Conservation (phyloP, 2,329 filamentous ascomycete genomes). For the Trichoderma atrobrunneum region DNA sequence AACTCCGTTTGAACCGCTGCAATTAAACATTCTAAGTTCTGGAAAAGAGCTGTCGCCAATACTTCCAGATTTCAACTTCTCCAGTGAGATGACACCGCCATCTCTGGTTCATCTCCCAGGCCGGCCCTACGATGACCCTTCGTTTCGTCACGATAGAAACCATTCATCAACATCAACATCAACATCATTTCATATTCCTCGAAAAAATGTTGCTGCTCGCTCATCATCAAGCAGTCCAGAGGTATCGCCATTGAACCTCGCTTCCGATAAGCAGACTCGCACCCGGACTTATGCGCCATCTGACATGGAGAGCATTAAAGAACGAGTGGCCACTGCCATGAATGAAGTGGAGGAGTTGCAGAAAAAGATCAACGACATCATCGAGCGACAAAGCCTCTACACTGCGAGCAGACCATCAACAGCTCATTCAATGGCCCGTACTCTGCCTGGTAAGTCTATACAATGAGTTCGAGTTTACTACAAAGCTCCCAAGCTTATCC, state of each 20-base stretch:
- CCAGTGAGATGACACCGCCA: constrained; percentile 39
- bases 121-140: constrained; percentile 33
- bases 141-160: constrained; percentile 41
- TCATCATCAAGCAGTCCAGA: constrained; percentile 26
- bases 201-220: constrained; percentile 37
- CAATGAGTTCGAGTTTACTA: not conserved
- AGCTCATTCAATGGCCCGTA: constrained; percentile 39
- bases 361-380: constrained; percentile 57
- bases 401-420: constrained; percentile 52
- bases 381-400: constrained; percentile 60
- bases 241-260: constrained; percentile 36
- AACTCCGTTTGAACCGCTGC: constrained; percentile 51
- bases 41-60: constrained; percentile 52
- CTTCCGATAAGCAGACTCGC: constrained; percentile 40
- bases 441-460: constrained; percentile 31
- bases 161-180: constrained; percentile 37
- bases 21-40: constrained; percentile 52
- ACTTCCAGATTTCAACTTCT: constrained; percentile 48
- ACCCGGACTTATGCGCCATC: constrained; percentile 46
- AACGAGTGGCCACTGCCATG: constrained; percentile 56
- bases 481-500: constrained; percentile 14
- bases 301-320: constrained; percentile 50
- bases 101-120: constrained; percentile 35
- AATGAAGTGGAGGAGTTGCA: constrained; percentile 58
- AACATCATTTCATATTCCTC: constrained; percentile 55